Conservation (phyloP, 352 stramenopile genomes). For the Bremia lactucae region DNA sequence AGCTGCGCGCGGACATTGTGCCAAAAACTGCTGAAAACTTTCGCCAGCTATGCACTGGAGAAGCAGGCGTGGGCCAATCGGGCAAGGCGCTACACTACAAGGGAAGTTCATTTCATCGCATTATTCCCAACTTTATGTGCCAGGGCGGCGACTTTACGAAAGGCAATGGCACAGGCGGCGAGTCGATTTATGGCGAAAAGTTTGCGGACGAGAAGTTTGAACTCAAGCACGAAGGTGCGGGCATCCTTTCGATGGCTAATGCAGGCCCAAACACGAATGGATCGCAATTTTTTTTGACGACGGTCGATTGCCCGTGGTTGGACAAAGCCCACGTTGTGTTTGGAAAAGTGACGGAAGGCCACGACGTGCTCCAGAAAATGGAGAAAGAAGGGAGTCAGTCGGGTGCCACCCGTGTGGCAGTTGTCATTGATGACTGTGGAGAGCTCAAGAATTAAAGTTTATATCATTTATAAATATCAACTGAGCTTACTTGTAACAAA, state of each 20-base stretch:
- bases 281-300: slow-evolving; percentile 97
- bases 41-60: slow-evolving; percentile 92
- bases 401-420: slow-evolving; percentile 67
- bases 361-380: slow-evolving; percentile 95
- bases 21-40: slow-evolving; percentile 99
- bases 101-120: slow-evolving; percentile 86
- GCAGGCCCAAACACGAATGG: slow-evolving; percentile 94
- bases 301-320: slow-evolving; percentile 85
- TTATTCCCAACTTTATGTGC: slow-evolving; percentile 92
- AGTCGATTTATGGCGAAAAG: slow-evolving; percentile 91
- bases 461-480: too few relatives aligned
- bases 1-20: slow-evolving; percentile 91
- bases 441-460: slow-evolving; percentile 63
- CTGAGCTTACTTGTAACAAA: slow-evolving; percentile 1
- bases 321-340: slow-evolving; percentile 89
- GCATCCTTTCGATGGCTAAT: slow-evolving; percentile 95
- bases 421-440: slow-evolving; percentile 95
- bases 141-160: slow-evolving; percentile 96
- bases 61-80: slow-evolving; percentile 84
- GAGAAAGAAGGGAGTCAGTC: slow-evolving; percentile 88
- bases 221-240: slow-evolving; percentile 85
- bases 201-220: slow-evolving; percentile 96
- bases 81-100: slow-evolving; percentile 84
- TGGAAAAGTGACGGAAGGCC: slow-evolving; percentile 86
- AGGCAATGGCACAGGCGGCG: slow-evolving; percentile 79